Conservation (phyloP, 495 filamentous ascomycete species). For the Xylaria flabelliformis region DNA sequence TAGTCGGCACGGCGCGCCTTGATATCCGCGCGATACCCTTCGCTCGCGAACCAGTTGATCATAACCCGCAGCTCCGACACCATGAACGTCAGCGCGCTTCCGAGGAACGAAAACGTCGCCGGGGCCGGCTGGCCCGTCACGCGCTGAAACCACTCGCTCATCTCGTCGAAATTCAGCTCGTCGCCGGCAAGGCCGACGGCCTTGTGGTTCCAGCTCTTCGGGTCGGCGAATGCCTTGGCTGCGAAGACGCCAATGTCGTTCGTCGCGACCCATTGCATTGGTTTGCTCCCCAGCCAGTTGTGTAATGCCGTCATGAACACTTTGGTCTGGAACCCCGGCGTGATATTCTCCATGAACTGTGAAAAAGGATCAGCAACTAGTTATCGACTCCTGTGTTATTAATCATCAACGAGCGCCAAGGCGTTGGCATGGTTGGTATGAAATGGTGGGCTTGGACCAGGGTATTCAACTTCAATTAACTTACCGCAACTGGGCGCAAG, state of each 20-base stretch:
- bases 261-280: slow-evolving; percentile 63
- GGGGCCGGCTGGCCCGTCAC: slow-evolving; percentile 49
- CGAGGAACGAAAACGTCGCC: slow-evolving; percentile 46
- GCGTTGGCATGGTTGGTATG: background rate
- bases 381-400: background rate
- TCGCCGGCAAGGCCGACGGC: slow-evolving; percentile 55
- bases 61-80: slow-evolving; percentile 50
- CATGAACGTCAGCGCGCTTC: slow-evolving; percentile 46
- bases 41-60: slow-evolving; percentile 55
- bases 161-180: slow-evolving; percentile 50
- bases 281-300: slow-evolving; percentile 50
- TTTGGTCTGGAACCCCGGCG: slow-evolving; percentile 62
- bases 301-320: slow-evolving; percentile 63
- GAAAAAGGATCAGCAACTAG: slow-evolving; percentile 7
- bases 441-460: too few relatives aligned
- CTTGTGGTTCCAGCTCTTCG: slow-evolving; percentile 44
- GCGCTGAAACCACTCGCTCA: slow-evolving; percentile 45
- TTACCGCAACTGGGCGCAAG: slow-evolving; percentile 61
- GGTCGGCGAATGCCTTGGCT: slow-evolving; percentile 60
- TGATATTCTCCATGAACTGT: slow-evolving; percentile 70
- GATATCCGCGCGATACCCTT: slow-evolving; percentile 54
- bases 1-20: slow-evolving; percentile 44
- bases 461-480: slow-evolving; percentile 3
- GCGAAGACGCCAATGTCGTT: slow-evolving; percentile 70
- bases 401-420: background rate